Evolutionary conservation across 805 yeast species (phyloP), one percentile per base, ranked within the genome.

Genomic region (Sungouiozyma intestinalis): DNA sequence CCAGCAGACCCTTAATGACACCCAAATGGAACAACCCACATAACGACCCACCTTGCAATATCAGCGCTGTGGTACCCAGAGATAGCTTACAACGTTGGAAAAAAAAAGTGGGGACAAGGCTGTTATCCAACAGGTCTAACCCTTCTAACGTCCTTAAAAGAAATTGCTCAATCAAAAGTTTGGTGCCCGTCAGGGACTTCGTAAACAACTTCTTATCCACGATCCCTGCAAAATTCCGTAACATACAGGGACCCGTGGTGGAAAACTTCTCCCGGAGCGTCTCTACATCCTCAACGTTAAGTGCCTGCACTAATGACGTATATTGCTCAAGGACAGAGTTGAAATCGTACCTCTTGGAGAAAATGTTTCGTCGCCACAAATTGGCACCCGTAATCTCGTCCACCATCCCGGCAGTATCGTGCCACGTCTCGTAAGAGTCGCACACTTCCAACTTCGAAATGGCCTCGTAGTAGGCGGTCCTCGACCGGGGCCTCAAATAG

Each of bases 11-110:
- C 48, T 82, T 81, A 7, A 90, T 84, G 1, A 88, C 95, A 2
- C 98, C 98, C 31, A 92, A 58, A 60, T 92, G 98, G 53, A 95
- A 88, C 47, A 92, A 66, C 0, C 98, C 97, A 65, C 90, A 92
- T 17, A 92, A 65, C 0, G 97, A 83, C 2, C 98, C 97, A 21
- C 98, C 98, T 62, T 92, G 97, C 19, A 92, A 66, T 33, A 90
- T 76, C 43, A 92, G 67, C 0, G 97, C 97, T 0, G 97, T 86
- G 38, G 85, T 76, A 0, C 98, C 98, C 59, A 83, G 76, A 0
- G 94, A 79, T 58, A 86, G 87, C 52, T 74, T 15, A 85, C 85
- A 64, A 81, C 96, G 58, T 79, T 92, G 65, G 81, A 87, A 60
- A 84, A 85, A 62, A 75, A 87, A 48, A 74, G 69, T 53, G 74